Percentiles rank a stretch among this genome's conserved stretches.
These are phyloP conservation scores for Oryza meridionalis DNA, from an alignment of 176 grass and related monocot species.

Conservation along the genomic window DNA sequence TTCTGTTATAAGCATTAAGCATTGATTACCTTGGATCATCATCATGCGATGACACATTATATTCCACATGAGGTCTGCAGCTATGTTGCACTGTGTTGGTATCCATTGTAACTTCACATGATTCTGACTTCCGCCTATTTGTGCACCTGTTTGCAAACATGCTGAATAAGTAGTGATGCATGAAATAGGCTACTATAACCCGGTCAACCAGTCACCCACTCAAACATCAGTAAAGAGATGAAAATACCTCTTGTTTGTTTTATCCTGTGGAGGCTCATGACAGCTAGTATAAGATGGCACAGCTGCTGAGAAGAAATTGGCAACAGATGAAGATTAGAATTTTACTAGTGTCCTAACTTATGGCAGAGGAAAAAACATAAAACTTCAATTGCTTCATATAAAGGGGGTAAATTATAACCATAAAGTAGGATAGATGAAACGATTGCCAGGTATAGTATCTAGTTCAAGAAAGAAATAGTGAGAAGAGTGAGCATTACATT, in stretches of 20 bases:
- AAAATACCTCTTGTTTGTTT: conserved; percentile 45
- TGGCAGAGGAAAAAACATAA: background rate
- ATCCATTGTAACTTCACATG: conserved; percentile 37
- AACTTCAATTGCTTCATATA: background rate
- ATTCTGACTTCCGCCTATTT: conserved; percentile 40
- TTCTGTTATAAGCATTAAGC: background rate
- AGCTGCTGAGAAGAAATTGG: conserved; percentile 34
- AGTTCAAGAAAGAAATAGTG: conserved; percentile 1
- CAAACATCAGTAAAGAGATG: conserved; percentile 2
- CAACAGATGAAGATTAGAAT: conserved; percentile 14
- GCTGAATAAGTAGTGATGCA: conserved; percentile 18
- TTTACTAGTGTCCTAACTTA: background rate
- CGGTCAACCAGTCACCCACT: background rate
- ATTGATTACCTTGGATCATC: conserved; percentile 45
- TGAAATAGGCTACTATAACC: background rate
- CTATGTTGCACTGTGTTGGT: background rate
- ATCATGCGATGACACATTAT: conserved; percentile 11
- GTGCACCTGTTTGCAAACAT: conserved; percentile 13
- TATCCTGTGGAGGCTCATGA: conserved; percentile 27
- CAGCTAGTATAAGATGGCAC: background rate
- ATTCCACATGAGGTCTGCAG: background rate
- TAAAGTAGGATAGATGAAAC: conserved; percentile 22
- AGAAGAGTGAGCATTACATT: conserved; percentile 45
- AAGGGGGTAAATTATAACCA: background rate
- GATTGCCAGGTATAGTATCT: background rate